These are phyloP conservation scores for Articulospora tetracladia DNA, from an alignment of 495 filamentous ascomycete genomes.

Conservation along the genomic window DNA sequence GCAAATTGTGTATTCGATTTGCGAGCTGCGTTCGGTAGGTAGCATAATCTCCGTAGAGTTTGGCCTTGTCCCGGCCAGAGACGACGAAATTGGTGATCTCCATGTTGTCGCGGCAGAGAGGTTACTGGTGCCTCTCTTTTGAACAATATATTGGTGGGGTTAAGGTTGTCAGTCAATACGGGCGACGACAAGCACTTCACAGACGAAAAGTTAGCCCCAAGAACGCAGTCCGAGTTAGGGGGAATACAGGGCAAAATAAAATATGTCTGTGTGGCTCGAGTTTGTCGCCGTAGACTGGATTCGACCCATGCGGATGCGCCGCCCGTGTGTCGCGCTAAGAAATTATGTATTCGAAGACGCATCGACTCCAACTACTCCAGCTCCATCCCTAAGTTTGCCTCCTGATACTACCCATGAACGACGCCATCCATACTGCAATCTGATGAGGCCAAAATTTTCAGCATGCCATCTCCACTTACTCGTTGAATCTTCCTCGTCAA, in stretches of 20 bases:
- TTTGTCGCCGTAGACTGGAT: too few species aligned
- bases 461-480: background rate
- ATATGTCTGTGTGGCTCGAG: too few species aligned
- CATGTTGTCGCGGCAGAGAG: slow-evolving; percentile 46
- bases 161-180: background rate
- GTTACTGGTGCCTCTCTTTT: background rate
- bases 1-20: slow-evolving; percentile 74
- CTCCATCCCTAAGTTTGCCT: background rate
- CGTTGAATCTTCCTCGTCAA: background rate
- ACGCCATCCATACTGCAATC: background rate
- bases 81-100: slow-evolving; percentile 86
- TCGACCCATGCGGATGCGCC: background rate
- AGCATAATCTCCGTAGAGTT: slow-evolving; percentile 84
- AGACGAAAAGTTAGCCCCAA: too few species aligned
- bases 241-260: too few species aligned
- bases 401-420: background rate
- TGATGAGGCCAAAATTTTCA: background rate
- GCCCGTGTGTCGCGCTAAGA: background rate
- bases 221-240: too few species aligned
- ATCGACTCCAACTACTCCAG: background rate
- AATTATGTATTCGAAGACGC: background rate
- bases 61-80: slow-evolving; percentile 70
- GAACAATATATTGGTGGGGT: slow-evolving; percentile 9
- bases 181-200: too few species aligned
- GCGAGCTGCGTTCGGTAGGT: slow-evolving; percentile 78